Conservation (phyloP, 2,329 filamentous ascomycete genomes). For the Diatrype stigma region DNA sequence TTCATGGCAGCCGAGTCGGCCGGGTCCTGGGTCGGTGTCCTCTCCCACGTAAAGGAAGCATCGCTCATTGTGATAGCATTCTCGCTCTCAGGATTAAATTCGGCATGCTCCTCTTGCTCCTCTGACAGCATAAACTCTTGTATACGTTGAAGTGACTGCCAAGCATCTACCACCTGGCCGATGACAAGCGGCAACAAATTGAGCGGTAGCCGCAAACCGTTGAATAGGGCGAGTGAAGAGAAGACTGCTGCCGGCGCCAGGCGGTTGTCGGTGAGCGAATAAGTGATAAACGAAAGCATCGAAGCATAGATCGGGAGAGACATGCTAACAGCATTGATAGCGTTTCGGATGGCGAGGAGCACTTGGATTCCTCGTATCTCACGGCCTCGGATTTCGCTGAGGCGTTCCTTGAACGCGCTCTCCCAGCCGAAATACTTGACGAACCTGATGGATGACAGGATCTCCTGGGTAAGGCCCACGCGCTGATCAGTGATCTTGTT, state of each 20-base stretch:
- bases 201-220: conserved; percentile 81
- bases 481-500: conserved; percentile 94
- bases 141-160: conserved; percentile 77
- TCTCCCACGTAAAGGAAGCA: conserved; percentile 87
- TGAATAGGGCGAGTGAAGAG: conserved; percentile 91
- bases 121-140: conserved; percentile 85
- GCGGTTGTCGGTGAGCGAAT: conserved; percentile 59
- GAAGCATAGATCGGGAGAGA: conserved; percentile 90
- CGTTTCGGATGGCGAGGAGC: conserved; percentile 77
- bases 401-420: conserved; percentile 72
- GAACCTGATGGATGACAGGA: conserved; percentile 84
- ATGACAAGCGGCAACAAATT: conserved; percentile 86
- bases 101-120: conserved; percentile 71
- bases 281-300: conserved; percentile 91
- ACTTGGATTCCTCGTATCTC: conserved; percentile 85
- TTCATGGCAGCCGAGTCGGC: conserved; percentile 42
- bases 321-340: conserved; percentile 78
- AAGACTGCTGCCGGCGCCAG: conserved; percentile 78
- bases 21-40: conserved; percentile 51
- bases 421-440: conserved; percentile 99
- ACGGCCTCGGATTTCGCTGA: conserved; percentile 66
- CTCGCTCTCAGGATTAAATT: conserved; percentile 51
- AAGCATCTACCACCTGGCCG: conserved; percentile 85
- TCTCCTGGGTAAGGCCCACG: conserved; percentile 88
- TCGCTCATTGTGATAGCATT: conserved; percentile 67